Base-by-base conservation (phyloP, 305 asterid species). In the Rubia tinctorum region DNA sequence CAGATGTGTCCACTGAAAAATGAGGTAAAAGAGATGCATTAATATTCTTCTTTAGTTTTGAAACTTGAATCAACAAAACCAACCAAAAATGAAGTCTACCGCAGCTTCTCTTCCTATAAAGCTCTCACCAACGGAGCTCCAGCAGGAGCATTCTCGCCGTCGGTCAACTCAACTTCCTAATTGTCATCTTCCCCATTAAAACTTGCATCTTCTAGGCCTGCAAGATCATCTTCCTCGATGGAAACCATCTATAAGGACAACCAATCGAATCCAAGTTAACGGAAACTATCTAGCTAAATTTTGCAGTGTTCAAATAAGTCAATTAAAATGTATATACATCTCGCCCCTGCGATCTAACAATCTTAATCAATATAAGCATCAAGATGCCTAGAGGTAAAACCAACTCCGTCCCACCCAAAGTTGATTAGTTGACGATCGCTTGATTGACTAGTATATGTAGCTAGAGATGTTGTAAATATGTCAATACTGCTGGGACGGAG, bases 201-300 rank as follows among this genome's bases (percentile, higher is more conserved):
- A 83, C 97, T 91, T 75, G 88, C 96, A 80, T 94, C 98, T 86
- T 94, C 97, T 80, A 94, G 81, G 71, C 98, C 98, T 84, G 97
- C 97, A 84, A 94, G 96, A 81, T 91, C 97, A 76, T 94, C 98
- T 62, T 94, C 98, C 84, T 94, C 98, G 66, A 94, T 93, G 73
- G 97, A 87, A 66, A 91, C 93, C 98, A 94, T 94, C 98, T 94
- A 89, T 69, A 82, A 74, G 78, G 69, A 77, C 76, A 66, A 80
- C 71, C 72, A 66, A 79, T 27, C 47, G 67, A 34, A 34, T 66
- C 45, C 10, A 73, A 61, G 56, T 39, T 18, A 17, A 12, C 12
- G 49, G 49, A 59, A n/a, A 55, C 53, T 3, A 1, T 56, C 62
- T 25, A 56, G 8, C 23, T 7, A 4, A 44, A 44, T 44, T 12